phyloP scores from a whole-genome alignment of 2,329 filamentous ascomycete species.

The Hirsutella minnesotensis region DNA sequence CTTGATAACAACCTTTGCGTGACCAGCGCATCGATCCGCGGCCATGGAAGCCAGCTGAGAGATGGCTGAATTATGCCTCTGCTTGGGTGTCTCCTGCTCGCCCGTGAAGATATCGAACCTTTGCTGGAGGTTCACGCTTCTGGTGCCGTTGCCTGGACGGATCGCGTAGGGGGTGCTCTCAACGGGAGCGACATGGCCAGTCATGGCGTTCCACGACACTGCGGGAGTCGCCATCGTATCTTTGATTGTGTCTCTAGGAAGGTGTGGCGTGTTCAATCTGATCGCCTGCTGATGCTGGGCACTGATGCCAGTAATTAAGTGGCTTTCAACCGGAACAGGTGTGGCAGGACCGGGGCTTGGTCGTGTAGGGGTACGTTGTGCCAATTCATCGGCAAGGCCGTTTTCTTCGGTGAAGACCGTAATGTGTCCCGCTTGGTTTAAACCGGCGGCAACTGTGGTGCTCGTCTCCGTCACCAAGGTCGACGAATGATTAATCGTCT shows the following conservation, averaged over 20 bases:
- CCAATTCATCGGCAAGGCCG: too few relatives aligned
- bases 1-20: slow-evolving; percentile 18
- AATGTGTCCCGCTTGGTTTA: too few relatives aligned
- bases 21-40: slow-evolving; percentile 12
- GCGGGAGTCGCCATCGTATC: slow-evolving; percentile 5
- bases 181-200: slow-evolving; percentile 3
- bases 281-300: too few relatives aligned
- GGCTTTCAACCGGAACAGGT: too few relatives aligned
- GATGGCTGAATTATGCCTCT: slow-evolving; percentile 7
- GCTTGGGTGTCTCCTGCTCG: slow-evolving; percentile 7
- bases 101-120: slow-evolving; percentile 21
- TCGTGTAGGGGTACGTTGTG: too few relatives aligned
- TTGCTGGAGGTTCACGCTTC: slow-evolving; percentile 22
- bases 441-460: too few relatives aligned
- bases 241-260: not conserved
- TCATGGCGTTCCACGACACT: slow-evolving; percentile 8
- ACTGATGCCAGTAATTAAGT: too few relatives aligned
- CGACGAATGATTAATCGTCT: too few relatives aligned
- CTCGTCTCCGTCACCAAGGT: too few relatives aligned
- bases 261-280: not conserved
- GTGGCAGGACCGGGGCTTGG: too few relatives aligned
- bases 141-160: slow-evolving; percentile 6
- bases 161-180: slow-evolving; percentile 1
- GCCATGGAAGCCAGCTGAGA: slow-evolving; percentile 16
- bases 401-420: too few relatives aligned